These are phyloP conservation scores for Jamesozyma jinghongensis DNA, from an alignment of 805 yeast genomes.

Conservation along the genomic window DNA sequence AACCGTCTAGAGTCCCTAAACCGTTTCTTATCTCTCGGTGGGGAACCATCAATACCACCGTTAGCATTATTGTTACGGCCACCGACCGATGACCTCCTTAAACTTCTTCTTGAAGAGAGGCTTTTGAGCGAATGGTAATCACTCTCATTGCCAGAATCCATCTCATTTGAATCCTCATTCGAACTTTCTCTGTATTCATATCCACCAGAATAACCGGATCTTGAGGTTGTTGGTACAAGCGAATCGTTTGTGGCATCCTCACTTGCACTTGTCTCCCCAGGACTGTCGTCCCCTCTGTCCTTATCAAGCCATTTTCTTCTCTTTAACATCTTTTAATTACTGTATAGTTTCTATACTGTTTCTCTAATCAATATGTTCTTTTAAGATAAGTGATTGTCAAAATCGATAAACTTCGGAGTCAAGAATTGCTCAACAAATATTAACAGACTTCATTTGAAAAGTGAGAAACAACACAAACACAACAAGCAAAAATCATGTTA, in stretches of 20 bases:
- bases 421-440: background rate
- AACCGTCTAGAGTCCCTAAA: conserved; percentile 45
- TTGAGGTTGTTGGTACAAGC: too few species aligned
- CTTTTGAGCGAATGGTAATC: too few species aligned
- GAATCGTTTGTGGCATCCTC: background rate
- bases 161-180: background rate
- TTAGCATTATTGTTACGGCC: background rate
- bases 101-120: too few species aligned
- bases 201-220: too few species aligned
- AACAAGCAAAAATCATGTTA: conserved; percentile 36
- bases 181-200: background rate
- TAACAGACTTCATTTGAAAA: background rate
- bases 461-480: too few species aligned
- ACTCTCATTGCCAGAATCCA: background rate
- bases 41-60: background rate
- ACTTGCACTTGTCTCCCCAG: background rate
- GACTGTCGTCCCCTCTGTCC: background rate
- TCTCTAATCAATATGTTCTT: too few species aligned
- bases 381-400: too few species aligned
- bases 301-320: conserved; percentile 4
- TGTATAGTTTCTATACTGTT: too few species aligned
- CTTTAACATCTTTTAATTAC: conserved; percentile 1
- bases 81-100: too few species aligned
- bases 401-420: background rate
- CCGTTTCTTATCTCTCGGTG: conserved; percentile 5